These are phyloP conservation scores for Rusavskia elegans DNA, from an alignment of 495 filamentous ascomycete genomes.

Conservation along the genomic window DNA sequence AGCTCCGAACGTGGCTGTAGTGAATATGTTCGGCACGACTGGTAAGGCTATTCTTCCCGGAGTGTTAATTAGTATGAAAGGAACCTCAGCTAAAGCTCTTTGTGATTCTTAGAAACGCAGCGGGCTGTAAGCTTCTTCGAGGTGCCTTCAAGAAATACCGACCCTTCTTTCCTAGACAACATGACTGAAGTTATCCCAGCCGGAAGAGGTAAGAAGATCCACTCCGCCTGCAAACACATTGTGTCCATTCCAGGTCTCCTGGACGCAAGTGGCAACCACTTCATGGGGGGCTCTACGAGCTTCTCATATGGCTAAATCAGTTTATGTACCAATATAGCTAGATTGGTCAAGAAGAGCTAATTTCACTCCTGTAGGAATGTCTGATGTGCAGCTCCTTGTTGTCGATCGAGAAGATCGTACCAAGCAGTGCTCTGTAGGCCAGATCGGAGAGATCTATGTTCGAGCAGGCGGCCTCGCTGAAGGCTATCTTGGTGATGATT, in stretches of 20 bases:
- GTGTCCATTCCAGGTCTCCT: too few relatives aligned
- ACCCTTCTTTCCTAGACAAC: conserved; percentile 51
- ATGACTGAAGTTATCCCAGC: conserved; percentile 73
- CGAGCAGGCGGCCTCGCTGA: conserved; percentile 82
- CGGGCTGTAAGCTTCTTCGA: conserved; percentile 78
- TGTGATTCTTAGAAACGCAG: conserved; percentile 76
- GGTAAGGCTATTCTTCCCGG: not conserved
- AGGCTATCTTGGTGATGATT: conserved; percentile 53
- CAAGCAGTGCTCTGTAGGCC: conserved; percentile 44
- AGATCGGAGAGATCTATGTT: conserved; percentile 66
- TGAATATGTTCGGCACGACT: conserved; percentile 5
- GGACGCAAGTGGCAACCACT: too few relatives aligned
- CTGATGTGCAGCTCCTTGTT: conserved; percentile 83
- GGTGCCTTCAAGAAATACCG: conserved; percentile 50
- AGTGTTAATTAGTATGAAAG: not conserved
- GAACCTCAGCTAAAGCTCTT: not conserved
- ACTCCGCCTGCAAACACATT: too few relatives aligned
- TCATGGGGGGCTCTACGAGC: too few relatives aligned
- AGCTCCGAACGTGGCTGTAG: conserved; percentile 40
- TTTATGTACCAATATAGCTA: too few relatives aligned
- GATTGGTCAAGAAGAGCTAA: too few relatives aligned
- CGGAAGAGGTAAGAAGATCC: conserved; percentile 46
- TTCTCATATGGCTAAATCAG: too few relatives aligned
- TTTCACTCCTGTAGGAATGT: conserved; percentile 23
- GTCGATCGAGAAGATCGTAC: conserved; percentile 57